phyloP scores from a whole-genome alignment of 306 rosid genomes.

The Glycine latifolia region DNA sequence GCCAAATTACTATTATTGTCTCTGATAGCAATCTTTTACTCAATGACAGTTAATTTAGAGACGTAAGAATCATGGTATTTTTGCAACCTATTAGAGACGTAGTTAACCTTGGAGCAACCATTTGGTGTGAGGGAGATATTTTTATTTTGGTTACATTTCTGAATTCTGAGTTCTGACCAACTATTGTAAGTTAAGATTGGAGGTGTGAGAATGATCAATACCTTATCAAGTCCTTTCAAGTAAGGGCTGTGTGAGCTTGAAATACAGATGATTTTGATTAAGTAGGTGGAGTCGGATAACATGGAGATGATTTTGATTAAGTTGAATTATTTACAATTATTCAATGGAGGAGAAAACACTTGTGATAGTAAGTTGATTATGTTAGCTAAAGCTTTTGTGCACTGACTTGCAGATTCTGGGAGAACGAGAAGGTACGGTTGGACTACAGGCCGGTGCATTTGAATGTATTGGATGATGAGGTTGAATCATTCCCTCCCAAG shows the following conservation, averaged over 20 bases:
- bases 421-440: constrained; percentile 75
- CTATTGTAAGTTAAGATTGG: not conserved
- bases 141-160: not conserved
- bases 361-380: not conserved
- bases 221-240: not conserved
- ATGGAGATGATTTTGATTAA: not conserved
- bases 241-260: not conserved
- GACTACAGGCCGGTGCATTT: constrained; percentile 95
- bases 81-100: not conserved
- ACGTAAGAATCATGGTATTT: not conserved
- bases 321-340: constrained; percentile 6
- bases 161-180: not conserved
- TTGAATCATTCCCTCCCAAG: constrained; percentile 92
- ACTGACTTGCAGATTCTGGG: constrained; percentile 80
- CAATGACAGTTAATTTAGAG: not conserved
- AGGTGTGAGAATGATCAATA: not conserved
- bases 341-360: constrained; percentile 9
- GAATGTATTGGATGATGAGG: constrained; percentile 88
- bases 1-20: not conserved
- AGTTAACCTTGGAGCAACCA: not conserved
- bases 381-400: constrained; percentile 33
- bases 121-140: not conserved
- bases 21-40: constrained; percentile 3
- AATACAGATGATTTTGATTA: not conserved
- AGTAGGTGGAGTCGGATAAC: not conserved